phyloP scores from a whole-genome alignment of 805 yeast species.

The Komagataella ulmi region DNA sequence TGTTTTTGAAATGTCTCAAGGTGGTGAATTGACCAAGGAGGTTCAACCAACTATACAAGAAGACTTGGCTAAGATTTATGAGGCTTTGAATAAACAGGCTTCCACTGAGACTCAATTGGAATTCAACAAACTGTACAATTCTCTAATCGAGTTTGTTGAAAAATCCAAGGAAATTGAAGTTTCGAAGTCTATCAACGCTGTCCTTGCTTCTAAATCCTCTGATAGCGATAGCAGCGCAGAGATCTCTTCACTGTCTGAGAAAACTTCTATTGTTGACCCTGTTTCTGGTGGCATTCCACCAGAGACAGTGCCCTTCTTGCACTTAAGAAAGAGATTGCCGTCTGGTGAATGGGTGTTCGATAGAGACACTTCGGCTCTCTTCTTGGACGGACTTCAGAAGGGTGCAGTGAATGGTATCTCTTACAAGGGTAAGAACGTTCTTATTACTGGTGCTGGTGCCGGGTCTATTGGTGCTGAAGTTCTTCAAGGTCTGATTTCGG shows the following conservation, averaged over 20 bases:
- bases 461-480: constrained; percentile 98
- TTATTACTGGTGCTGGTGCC: constrained; percentile 97
- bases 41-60: constrained; percentile 70
- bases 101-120: constrained; percentile 56
- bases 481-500: constrained; percentile 85
- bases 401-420: constrained; percentile 93
- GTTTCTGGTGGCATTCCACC: constrained; percentile 64
- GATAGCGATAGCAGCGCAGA: constrained; percentile 49
- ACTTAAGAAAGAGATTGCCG: constrained; percentile 66
- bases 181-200: constrained; percentile 43
- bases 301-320: constrained; percentile 90
- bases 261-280: constrained; percentile 54
- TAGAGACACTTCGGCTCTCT: constrained; percentile 58
- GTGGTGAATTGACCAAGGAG: constrained; percentile 69
- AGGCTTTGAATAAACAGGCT: constrained; percentile 68
- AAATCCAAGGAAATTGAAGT: constrained; percentile 60
- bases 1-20: constrained; percentile 92
- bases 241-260: constrained; percentile 73
- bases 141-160: constrained; percentile 56
- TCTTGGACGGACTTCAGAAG: constrained; percentile 81
- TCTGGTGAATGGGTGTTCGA: constrained; percentile 79
- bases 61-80: constrained; percentile 73
- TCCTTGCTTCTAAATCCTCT: constrained; percentile 31
- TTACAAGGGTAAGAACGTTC: constrained; percentile 76
- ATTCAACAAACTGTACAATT: constrained; percentile 58